phyloP scores from a whole-genome alignment of 495 filamentous ascomycete species.

The Xeromyces bisporus region DNA sequence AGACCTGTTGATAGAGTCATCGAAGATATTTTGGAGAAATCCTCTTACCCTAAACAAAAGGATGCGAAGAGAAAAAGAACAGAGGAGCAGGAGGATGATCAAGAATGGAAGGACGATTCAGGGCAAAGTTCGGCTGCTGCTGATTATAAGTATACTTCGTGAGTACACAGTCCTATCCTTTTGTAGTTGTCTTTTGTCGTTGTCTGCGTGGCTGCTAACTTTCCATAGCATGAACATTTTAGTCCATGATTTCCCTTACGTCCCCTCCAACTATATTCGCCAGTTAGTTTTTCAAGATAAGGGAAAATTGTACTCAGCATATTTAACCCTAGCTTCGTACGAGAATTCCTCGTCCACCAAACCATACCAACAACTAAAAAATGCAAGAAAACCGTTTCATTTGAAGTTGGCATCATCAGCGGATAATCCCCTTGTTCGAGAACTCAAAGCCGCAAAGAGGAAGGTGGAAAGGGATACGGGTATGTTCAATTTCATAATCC shows the following conservation, averaged over 20 bases:
- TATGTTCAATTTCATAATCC: background rate
- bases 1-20: conserved; percentile 16
- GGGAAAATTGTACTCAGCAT: conserved; percentile 7
- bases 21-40: conserved; percentile 24
- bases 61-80: conserved; percentile 25
- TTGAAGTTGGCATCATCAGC: background rate
- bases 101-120: conserved; percentile 19
- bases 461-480: conserved; percentile 10
- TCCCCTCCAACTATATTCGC: conserved; percentile 5
- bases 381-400: background rate
- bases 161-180: too few species aligned
- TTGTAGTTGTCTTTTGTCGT: too few species aligned
- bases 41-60: conserved; percentile 32
- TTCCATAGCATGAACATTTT: conserved; percentile 2
- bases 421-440: conserved; percentile 4
- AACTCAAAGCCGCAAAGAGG: conserved; percentile 17
- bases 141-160: too few species aligned
- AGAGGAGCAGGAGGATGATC: conserved; percentile 20
- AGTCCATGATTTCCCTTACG: conserved; percentile 4
- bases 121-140: too few species aligned
- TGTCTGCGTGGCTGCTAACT: too few species aligned
- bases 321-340: conserved; percentile 3
- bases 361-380: conserved; percentile 1
- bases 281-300: conserved; percentile 4
- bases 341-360: conserved; percentile 1